phyloP scores from a whole-genome alignment of 2,329 filamentous ascomycete genomes.

The Phialocephala sp. region DNA sequence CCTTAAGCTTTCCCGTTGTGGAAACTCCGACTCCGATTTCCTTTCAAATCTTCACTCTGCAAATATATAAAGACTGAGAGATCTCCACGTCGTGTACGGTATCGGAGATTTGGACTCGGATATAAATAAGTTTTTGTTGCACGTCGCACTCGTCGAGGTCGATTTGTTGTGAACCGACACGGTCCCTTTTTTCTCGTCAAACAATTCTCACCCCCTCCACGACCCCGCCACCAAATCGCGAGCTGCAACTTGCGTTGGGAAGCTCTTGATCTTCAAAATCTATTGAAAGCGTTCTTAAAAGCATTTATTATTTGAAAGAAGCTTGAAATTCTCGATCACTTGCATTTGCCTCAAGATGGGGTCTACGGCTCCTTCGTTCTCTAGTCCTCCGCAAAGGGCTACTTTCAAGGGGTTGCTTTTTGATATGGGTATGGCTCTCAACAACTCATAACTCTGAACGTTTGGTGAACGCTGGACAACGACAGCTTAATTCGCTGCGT shows the following conservation, averaged over 20 bases:
- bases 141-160: slow-evolving; percentile 23
- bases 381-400: slow-evolving; percentile 33
- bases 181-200: slow-evolving; percentile 21
- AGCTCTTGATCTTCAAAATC: slow-evolving; percentile 23
- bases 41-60: not conserved
- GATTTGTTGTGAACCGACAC: slow-evolving; percentile 15
- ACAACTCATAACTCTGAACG: not conserved
- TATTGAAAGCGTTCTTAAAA: not conserved
- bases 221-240: slow-evolving; percentile 31
- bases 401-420: slow-evolving; percentile 46
- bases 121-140: slow-evolving; percentile 29
- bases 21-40: slow-evolving; percentile 7
- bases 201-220: slow-evolving; percentile 34
- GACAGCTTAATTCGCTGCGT: not conserved
- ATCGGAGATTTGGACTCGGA: not conserved
- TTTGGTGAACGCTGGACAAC: not conserved
- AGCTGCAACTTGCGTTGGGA: slow-evolving; percentile 31
- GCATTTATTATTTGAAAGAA: not conserved
- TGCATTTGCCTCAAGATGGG: slow-evolving; percentile 31
- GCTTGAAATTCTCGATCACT: slow-evolving; percentile 38
- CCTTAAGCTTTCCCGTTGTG: not conserved
- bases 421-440: slow-evolving; percentile 65
- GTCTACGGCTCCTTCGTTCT: slow-evolving; percentile 31
- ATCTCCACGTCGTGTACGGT: not conserved
- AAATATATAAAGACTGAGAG: not conserved